These are phyloP conservation scores for Endotrypanum monterogeii DNA, from an alignment of 208 protist species.

Conservation along the genomic window DNA sequence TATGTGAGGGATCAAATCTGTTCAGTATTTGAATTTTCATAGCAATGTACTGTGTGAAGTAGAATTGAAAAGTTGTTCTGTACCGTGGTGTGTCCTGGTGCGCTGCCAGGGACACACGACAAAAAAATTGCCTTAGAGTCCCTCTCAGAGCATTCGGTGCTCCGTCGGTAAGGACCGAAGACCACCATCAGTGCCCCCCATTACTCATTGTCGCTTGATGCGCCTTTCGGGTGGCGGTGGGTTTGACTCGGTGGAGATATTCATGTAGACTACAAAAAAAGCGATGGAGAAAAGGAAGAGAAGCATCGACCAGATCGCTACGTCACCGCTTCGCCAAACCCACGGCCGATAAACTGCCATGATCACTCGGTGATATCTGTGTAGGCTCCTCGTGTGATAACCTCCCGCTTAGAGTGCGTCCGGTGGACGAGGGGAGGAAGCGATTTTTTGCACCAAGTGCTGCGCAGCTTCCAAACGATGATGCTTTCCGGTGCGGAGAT, in stretches of 20 bases:
- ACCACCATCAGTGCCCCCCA: background rate
- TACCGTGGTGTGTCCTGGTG: background rate
- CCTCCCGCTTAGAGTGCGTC: background rate
- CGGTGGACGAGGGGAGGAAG: background rate
- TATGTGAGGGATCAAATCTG: background rate
- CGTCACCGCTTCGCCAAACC: conserved; percentile 31
- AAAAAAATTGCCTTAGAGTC: background rate
- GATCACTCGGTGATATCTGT: no score
- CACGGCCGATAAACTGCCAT: conserved; percentile 16
- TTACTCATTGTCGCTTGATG: conserved; percentile 10
- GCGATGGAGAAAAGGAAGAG: conserved; percentile 34
- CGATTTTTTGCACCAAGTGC: background rate
- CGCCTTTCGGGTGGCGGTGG: background rate
- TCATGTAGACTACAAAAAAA: conserved; percentile 28
- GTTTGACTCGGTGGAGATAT: conserved; percentile 11
- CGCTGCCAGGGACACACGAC: background rate
- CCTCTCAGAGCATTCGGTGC: background rate
- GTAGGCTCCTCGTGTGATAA: background rate
- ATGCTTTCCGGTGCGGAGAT: background rate
- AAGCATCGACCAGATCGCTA: conserved; percentile 39
- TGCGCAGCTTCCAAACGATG: background rate
- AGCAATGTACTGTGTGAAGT: background rate
- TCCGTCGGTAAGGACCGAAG: background rate
- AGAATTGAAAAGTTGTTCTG: background rate
- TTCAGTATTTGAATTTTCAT: background rate